Percentiles rank a stretch among this genome's conserved stretches.
Evolutionary conservation across 148 eudicot species (phyloP).

Genomic region (Linanthus parryae): DNA sequence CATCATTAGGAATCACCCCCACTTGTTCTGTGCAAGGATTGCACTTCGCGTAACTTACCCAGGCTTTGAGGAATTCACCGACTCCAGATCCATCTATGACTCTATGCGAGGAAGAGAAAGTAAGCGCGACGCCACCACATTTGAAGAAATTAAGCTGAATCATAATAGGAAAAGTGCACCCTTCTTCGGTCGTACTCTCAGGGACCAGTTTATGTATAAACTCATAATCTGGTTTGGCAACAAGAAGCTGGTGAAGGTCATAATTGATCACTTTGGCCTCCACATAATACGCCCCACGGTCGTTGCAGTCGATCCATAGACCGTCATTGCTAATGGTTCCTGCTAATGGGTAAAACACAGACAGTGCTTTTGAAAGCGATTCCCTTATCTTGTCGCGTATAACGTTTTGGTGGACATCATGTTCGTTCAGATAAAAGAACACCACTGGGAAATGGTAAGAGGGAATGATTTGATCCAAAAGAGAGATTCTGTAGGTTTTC

Average conservation of each 20-base stretch:
- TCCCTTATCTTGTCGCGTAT: no score
- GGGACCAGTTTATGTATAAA: constrained; percentile 6
- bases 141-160: constrained; percentile 8
- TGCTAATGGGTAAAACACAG: constrained; percentile 6
- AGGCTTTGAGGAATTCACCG: constrained; percentile 5
- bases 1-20: neutral
- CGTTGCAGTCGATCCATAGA: constrained; percentile 8
- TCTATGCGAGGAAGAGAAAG: constrained; percentile 5
- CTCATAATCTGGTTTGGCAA: constrained; percentile 4
- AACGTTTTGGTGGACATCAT: no score
- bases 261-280: constrained; percentile 6
- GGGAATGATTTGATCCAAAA: constrained; percentile 10
- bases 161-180: neutral
- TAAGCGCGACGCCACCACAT: constrained; percentile 9
- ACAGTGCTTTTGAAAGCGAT: neutral
- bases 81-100: constrained; percentile 4
- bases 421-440: constrained; percentile 8
- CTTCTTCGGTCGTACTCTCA: constrained; percentile 5
- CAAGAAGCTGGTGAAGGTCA: constrained; percentile 2
- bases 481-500: constrained; percentile 8
- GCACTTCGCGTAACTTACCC: no score
- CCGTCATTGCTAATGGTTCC: constrained; percentile 6
- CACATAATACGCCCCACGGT: neutral
- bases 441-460: constrained; percentile 9
- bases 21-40: constrained; percentile 7